Evolutionary conservation across 805 yeast species (phyloP), one percentile per base, ranked within the genome.

Genomic region (Naumovozyma baii): DNA sequence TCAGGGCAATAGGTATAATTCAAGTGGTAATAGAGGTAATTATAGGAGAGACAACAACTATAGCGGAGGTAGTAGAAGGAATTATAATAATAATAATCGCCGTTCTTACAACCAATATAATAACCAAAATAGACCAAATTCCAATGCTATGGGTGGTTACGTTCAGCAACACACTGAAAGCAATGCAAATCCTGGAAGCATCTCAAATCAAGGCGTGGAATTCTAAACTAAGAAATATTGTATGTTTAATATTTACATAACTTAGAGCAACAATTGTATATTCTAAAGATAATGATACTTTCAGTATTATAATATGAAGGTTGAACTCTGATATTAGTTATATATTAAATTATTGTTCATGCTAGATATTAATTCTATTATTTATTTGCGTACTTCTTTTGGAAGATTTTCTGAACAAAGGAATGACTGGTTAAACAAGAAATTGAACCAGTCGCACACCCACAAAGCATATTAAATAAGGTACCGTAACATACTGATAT

Each of bases 371-470:
- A 22, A 22, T 22, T 22, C 7, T 22, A 22, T 22, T n/a, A n/a
- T 22, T 22, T 7, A 7, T 22, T 22, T 7, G 7, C 9, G 26
- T 22, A 22, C 13, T 29, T 29, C 15, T 9, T 12, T 5, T n/a
- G 9, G 13, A 8, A 47, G n/a, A 48, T 36, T 51, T 63, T 73
- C 48, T 72, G 72, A 20, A 84, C 76, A 56, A 85, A 84, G 19
- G 74, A 47, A 25, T 78, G 71, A 3, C 87, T 79, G 14, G 87
- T 72, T 39, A 80, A 55, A 34, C 82, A 71, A 3, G 88, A 85
- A 20, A 85, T 67, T 1, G 90, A 71, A 12, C 95, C 95, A 50
- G 84, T 78, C 1, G 81, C 76, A 29, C 81, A 63, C 1, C 88
- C 83, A 40, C 83, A 65, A 26, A 80, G 58, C 3, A 72, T 54